Evolutionary conservation across 1,284 basidiomycete species (phyloP).

Genomic region (Earliella scabrosa): DNA sequence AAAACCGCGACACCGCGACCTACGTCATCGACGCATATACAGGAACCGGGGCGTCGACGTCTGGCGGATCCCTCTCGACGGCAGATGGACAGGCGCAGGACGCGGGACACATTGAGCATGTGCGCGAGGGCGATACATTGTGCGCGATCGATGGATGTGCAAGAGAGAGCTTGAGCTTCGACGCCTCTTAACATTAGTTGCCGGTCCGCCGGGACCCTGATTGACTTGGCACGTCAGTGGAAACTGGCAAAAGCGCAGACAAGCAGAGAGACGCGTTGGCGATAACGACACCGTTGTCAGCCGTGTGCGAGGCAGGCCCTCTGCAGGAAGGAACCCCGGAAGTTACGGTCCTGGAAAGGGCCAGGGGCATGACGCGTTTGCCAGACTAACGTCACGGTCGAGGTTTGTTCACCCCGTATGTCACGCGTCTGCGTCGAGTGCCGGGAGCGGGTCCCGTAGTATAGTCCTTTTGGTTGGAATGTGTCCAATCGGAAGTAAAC

Average conservation of each 20-base stretch:
- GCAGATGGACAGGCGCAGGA: conserved; percentile 9
- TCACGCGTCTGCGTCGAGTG: too few species aligned
- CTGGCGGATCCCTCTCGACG: conserved; percentile 16
- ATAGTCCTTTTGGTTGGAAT: neutral
- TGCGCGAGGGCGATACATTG: neutral
- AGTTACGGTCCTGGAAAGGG: neutral
- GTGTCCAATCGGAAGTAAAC: conserved; percentile 1
- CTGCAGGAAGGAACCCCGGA: neutral
- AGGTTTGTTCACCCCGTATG: too few species aligned
- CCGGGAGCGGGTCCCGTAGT: neutral
- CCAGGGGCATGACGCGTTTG: neutral
- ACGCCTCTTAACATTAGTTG: neutral
- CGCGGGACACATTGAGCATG: too few species aligned
- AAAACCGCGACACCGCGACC: neutral
- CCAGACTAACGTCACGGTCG: neutral
- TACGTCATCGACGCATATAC: conserved; percentile 18
- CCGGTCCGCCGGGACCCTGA: neutral
- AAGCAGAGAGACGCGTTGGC: neutral
- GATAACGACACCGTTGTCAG: neutral
- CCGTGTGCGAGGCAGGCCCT: neutral
- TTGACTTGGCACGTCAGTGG: too few species aligned
- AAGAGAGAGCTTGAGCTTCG: neutral
- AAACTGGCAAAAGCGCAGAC: too few species aligned
- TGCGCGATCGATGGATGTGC: neutral
- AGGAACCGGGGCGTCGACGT: neutral